Percentiles rank a stretch among this genome's conserved stretches.
These are phyloP conservation scores for Aegilops umbellulata DNA, from an alignment of 176 grass and related monocot genomes.

Conservation along the genomic window DNA sequence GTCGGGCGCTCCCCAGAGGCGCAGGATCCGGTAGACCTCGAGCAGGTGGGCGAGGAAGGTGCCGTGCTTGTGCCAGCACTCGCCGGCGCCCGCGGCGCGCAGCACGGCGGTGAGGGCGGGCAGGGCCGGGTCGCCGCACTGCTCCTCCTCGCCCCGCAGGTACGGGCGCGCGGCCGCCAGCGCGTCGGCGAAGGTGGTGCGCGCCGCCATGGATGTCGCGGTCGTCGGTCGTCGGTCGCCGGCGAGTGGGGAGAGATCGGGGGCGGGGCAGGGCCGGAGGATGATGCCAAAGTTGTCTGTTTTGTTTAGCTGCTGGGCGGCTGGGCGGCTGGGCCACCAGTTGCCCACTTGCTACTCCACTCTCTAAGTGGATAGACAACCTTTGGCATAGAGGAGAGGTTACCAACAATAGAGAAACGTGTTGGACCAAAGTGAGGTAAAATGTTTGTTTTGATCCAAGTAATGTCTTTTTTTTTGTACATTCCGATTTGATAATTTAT, in stretches of 20 bases:
- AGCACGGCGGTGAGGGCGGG: slow-evolving; percentile 52
- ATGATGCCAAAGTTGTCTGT: background rate
- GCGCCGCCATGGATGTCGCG: background rate
- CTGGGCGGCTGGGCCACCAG: background rate
- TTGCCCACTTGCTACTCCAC: background rate
- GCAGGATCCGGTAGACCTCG: slow-evolving; percentile 67
- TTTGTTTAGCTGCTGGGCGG: background rate
- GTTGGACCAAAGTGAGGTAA: background rate
- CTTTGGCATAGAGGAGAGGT: background rate
- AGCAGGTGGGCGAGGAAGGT: slow-evolving; percentile 88
- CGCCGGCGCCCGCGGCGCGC: slow-evolving; percentile 54
- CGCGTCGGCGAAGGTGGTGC: slow-evolving; percentile 52
- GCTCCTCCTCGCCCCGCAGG: slow-evolving; percentile 55
- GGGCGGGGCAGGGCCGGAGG: no score
- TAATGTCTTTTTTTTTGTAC: no score
- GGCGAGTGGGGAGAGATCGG: background rate
- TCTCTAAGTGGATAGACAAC: background rate
- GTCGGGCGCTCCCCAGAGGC: slow-evolving; percentile 59
- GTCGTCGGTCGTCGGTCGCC: slow-evolving; percentile 6
- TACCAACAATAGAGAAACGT: background rate
- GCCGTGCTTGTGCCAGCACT: slow-evolving; percentile 99
- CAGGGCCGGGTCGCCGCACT: slow-evolving; percentile 61
- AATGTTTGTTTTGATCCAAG: background rate
- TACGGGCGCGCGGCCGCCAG: slow-evolving; percentile 59
- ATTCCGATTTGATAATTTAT: no score